These are phyloP conservation scores for Eutrema heterophyllum DNA, from an alignment of 345 rosid species.

Conservation along the genomic window DNA sequence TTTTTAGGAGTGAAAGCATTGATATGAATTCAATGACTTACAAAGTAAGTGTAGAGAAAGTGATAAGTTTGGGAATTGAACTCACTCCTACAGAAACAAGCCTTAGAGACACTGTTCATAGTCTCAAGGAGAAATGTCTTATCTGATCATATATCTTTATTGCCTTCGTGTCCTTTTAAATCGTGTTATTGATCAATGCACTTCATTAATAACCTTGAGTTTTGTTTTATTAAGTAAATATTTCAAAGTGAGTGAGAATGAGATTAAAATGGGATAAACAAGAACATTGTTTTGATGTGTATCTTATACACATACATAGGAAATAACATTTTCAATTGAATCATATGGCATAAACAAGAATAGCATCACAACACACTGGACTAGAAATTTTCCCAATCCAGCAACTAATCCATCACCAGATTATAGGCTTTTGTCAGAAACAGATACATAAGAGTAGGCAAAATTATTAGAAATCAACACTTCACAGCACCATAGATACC, in stretches of 20 bases:
- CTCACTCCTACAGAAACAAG: constrained; percentile 47
- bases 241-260: too few relatives aligned
- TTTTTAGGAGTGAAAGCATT: neutral
- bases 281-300: neutral
- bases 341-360: neutral
- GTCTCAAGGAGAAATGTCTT: constrained; percentile 33
- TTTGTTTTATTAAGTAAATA: too few relatives aligned
- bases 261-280: too few relatives aligned
- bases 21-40: neutral
- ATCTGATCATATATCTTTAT: neutral
- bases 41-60: constrained; percentile 14
- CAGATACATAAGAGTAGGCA: neutral
- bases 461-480: neutral
- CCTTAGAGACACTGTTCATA: constrained; percentile 50
- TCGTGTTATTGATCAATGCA: neutral
- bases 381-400: neutral
- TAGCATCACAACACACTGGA: neutral
- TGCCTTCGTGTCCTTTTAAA: too few relatives aligned
- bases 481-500: constrained; percentile 7
- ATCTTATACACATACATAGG: neutral
- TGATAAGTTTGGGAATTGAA: constrained; percentile 31
- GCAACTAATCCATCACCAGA: neutral
- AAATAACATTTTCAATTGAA: neutral
- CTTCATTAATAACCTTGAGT: neutral
- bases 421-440: neutral